phyloP scores from a whole-genome alignment of 331 rosid species.

The Arachis monticola region DNA sequence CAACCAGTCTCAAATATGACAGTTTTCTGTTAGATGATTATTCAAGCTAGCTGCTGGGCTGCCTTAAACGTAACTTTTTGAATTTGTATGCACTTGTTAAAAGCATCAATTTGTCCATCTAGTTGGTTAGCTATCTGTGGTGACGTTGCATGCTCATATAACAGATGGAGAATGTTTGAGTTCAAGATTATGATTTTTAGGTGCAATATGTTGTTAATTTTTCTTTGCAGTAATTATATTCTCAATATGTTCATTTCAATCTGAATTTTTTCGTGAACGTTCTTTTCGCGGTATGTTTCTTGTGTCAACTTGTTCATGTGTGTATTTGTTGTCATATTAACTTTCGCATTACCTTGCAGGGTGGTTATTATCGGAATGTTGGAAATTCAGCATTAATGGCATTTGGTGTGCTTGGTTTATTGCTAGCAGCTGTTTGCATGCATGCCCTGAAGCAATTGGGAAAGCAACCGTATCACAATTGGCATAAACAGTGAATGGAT shows the following conservation, averaged over 20 bases:
- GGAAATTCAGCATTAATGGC: slow-evolving; percentile 69
- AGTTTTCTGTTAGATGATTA: slow-evolving; percentile 12
- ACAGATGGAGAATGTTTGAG: slow-evolving; percentile 9
- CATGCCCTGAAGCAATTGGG: slow-evolving; percentile 80
- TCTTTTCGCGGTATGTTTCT: not conserved
- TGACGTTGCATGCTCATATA: not conserved
- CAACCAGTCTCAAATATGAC: not conserved
- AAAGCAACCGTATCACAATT: slow-evolving; percentile 86
- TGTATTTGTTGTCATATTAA: slow-evolving; percentile 21
- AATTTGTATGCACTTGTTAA: slow-evolving; percentile 28
- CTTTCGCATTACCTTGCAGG: slow-evolving; percentile 52
- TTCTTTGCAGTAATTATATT: slow-evolving; percentile 25
- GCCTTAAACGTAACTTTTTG: slow-evolving; percentile 21
- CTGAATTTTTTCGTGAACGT: slow-evolving; percentile 20
- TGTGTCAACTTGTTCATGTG: slow-evolving; percentile 16
- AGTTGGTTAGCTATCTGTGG: slow-evolving; percentile 19
- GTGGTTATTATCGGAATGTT: slow-evolving; percentile 65
- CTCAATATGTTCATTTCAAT: slow-evolving; percentile 7
- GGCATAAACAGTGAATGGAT: slow-evolving; percentile 65
- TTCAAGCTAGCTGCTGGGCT: slow-evolving; percentile 15
- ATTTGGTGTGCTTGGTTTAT: slow-evolving; percentile 67
- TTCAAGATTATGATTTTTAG: slow-evolving; percentile 27
- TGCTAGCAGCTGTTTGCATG: slow-evolving; percentile 80
- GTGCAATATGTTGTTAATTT: slow-evolving; percentile 21
- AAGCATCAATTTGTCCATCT: slow-evolving; percentile 1